A percentile compares a stretch with the other conserved stretches of the same genome.
Conservation (phyloP, 345 rosid species). For the Populus ilicifolia region DNA sequence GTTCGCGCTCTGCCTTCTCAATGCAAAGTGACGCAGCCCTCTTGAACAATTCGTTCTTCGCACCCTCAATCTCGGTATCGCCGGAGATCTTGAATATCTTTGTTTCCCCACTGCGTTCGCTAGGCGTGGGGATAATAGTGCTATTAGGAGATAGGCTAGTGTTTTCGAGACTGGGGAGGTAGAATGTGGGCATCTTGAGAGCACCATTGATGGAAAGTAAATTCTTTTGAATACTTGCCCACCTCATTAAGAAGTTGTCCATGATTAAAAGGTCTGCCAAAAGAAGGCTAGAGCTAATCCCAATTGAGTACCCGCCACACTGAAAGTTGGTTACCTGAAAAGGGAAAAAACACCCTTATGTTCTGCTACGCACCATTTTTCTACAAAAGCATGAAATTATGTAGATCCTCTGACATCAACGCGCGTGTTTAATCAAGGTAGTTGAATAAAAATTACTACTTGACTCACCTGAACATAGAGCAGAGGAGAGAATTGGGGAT, state of each 20-base stretch:
- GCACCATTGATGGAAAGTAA: conserved; percentile 18
- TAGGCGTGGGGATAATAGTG: conserved; percentile 25
- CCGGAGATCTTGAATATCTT: conserved; percentile 25
- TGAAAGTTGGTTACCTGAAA: conserved; percentile 72
- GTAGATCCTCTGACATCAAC: background rate
- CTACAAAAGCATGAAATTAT: too few species aligned
- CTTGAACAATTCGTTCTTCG: conserved; percentile 10
- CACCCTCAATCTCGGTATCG: background rate
- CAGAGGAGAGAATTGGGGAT: conserved; percentile 66
- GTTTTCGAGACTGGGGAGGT: conserved; percentile 43
- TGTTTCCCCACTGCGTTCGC: conserved; percentile 32
- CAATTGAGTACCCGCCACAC: conserved; percentile 85
- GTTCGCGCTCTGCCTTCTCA: conserved; percentile 31
- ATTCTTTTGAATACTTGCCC: conserved; percentile 53
- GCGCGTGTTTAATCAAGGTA: background rate
- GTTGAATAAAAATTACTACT: background rate
- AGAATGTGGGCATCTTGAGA: conserved; percentile 40
- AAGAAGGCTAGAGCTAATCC: conserved; percentile 73
- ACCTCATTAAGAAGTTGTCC: conserved; percentile 45
- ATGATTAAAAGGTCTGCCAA: conserved; percentile 48
- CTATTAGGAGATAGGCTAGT: background rate
- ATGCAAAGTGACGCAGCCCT: conserved; percentile 29
- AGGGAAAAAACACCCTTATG: background rate
- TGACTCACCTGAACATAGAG: conserved; percentile 58
- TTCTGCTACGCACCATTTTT: too few species aligned